Base-by-base conservation (phyloP, 2,329 filamentous ascomycete genomes). In the Fusarium haematococcum region DNA sequence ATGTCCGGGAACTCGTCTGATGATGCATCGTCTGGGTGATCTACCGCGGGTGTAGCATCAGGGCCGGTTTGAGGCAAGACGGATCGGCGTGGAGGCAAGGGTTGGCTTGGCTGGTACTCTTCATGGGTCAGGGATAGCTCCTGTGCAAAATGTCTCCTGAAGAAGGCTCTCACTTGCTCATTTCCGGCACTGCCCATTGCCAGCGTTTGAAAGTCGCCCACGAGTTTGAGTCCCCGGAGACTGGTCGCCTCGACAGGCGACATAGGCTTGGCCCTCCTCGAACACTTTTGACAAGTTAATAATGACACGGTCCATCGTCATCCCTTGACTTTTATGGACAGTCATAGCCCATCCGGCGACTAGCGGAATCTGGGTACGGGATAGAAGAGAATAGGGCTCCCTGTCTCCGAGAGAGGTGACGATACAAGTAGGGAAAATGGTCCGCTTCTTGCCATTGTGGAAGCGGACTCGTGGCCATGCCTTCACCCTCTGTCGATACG, bases 311-410 rank as follows among this genome's bases (percentile, higher is more conserved):
- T 91, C 87, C 6, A 93, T 81, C 2, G 90, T 91, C 84, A 92
- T 88, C 4, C 90, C 89, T 80, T 92, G 89, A 6, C 85, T 86
- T 77, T 91, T 92, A 78, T 93, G 91, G 2, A 91, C 87, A 0
- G 87, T 92, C 76, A 92, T 86, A 0, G 91, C 91, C 88, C 90
- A 93, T 0, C 87, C 91, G 0, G 89, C 83, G 1, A 86, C 81
- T 0, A 93, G 83, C 0, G 91, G 91, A 6, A 93, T 85, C 76
- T 92, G 91, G 0, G 90, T 90, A 18, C 91, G 84, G 1, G 83
- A 83, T 0, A 91, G 77, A 1, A 87, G 74, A 41, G 84, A 86
- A 69, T 86, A 87, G 0, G 88, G 87, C 59, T 77, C 18, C 3
- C 81, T 78, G 25, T 27, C 25, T 3, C 88, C 88, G 0, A 88